Evolutionary conservation across 306 rosid genomes (phyloP), one percentile per base, ranked within the genome.

Genomic region (Erythrophleum fordii): DNA sequence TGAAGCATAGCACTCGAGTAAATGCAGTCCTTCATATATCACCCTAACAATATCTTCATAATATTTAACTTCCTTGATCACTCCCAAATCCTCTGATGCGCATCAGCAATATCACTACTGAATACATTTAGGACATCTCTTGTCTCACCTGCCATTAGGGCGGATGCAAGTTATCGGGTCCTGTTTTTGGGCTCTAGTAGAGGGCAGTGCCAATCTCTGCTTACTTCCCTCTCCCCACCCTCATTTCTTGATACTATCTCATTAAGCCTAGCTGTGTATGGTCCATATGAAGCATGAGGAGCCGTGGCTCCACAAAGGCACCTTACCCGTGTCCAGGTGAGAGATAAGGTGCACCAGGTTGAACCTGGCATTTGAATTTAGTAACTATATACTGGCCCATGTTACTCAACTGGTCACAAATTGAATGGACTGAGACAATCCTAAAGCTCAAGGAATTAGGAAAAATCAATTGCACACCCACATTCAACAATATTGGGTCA

Each of bases 11-110:
- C 26, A 29, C 1, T 17, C 66, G 44, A 68, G 58, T 39, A 22
- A 55, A 69, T 59, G 39, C 13, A 46, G 25, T 79, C 69, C 77
- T n/a, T 20, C 9, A 56, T 37, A 66, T 45, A 45, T 35, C 55
- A 72, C 35, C 18, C 7, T 23, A 58, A 23, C 65, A 58, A 26
- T 62, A 31, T 59, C 8, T 11, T 62, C 8, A 5, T 62, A 29
- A 62, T 5, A 29, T 5, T 6, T 34, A 34, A 17, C 22, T 64
- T 31, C 44, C 45, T 2, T 14, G 17, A 8, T 31, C 12, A 34
- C 41, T 17, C 69, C 70, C 23, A 16, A 14, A 34, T 23, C 70
- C 46, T 29, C 22, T 6, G 0, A 29, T 62, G 69, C 69, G 17
- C 20, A 5, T 14, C 5, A 62, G 12, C 44, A 62, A 16, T 61